phyloP scores from a whole-genome alignment of 208 protist species.

The Herpetomonas muscarum region DNA sequence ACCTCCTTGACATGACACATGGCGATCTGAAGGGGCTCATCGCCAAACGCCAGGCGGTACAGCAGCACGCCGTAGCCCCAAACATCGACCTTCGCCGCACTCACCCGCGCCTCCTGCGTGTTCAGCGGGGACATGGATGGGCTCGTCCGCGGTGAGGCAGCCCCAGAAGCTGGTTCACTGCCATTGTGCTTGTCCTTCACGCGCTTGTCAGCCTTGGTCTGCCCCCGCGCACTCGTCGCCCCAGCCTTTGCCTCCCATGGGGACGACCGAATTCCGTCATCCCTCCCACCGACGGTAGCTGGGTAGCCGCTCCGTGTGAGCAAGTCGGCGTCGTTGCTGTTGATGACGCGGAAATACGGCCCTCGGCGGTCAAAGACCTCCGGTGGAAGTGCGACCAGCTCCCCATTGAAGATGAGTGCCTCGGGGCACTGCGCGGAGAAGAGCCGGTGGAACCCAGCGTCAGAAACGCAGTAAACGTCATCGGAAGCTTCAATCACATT shows the following conservation, averaged over 20 bases:
- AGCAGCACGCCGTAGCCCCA: constrained; percentile 83
- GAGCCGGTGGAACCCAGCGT: constrained; percentile 66
- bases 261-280: no score
- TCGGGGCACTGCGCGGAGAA: constrained; percentile 77
- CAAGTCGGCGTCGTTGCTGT: no score
- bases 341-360: constrained; percentile 23
- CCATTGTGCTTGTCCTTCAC: no score
- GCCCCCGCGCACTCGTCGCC: constrained; percentile 8
- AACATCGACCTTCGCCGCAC: constrained; percentile 53
- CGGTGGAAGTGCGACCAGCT: constrained; percentile 71
- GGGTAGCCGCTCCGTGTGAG: no score
- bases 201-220: constrained; percentile 1
- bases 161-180: no score
- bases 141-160: neutral
- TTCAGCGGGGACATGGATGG: neutral
- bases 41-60: constrained; percentile 76
- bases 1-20: constrained; percentile 54
- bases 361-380: constrained; percentile 57
- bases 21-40: constrained; percentile 53
- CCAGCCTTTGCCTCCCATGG: no score
- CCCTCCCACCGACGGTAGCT: no score
- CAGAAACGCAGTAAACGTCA: constrained; percentile 55
- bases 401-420: constrained; percentile 77
- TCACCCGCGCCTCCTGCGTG: constrained; percentile 2
- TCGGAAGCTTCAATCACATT: constrained; percentile 64